Evolutionary conservation across 352 stramenopile genomes (phyloP).

Genomic region (Globisporangium paroecandrum): DNA sequence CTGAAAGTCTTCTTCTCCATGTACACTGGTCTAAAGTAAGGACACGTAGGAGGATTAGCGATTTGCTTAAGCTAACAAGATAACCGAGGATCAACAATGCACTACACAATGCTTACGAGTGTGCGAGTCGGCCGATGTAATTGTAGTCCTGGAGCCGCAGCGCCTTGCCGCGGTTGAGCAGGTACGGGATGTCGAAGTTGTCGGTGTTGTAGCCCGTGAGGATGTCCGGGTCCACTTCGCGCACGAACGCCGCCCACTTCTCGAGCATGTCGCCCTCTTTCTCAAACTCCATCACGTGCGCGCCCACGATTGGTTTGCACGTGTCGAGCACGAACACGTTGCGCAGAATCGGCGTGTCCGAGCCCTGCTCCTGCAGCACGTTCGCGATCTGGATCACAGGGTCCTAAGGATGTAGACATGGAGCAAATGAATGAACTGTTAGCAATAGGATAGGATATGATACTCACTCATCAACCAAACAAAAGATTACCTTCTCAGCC

Average conservation of each 20-base stretch:
- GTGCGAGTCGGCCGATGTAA: conserved; percentile 85
- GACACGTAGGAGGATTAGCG: neutral
- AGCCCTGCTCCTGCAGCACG: conserved; percentile 90
- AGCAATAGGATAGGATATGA: neutral
- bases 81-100: neutral
- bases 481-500: conserved; percentile 44
- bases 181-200: conserved; percentile 99
- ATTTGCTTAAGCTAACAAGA: neutral
- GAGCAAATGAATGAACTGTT: neutral
- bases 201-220: conserved; percentile 99
- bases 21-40: conserved; percentile 42
- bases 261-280: conserved; percentile 96
- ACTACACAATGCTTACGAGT: conserved; percentile 52
- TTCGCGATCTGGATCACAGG: conserved; percentile 99
- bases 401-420: conserved; percentile 69
- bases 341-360: conserved; percentile 61
- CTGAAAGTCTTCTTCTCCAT: conserved; percentile 99
- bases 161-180: conserved; percentile 96
- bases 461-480: neutral
- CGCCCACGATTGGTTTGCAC: conserved; percentile 98
- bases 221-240: conserved; percentile 96
- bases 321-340: conserved; percentile 98
- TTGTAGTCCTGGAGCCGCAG: conserved; percentile 80
- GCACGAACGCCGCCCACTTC: conserved; percentile 96
- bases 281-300: conserved; percentile 96